These are phyloP conservation scores for Collybiopsis luxurians DNA, from an alignment of 768 basidiomycete species.

Conservation along the genomic window DNA sequence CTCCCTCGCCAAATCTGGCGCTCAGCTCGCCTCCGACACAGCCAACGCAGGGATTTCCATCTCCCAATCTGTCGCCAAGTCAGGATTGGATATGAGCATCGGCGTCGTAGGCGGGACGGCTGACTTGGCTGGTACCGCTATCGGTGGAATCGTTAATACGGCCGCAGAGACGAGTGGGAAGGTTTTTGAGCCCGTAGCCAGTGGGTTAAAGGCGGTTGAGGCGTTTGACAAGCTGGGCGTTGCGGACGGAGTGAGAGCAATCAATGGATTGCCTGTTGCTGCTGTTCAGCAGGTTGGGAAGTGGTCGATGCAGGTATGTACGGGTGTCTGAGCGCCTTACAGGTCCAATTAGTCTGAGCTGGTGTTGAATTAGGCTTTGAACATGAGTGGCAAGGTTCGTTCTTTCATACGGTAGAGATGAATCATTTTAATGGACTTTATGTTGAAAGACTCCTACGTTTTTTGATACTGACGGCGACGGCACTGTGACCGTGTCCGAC, in stretches of 20 bases:
- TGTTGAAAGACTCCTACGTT: conserved; percentile 19
- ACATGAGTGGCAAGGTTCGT: conserved; percentile 17
- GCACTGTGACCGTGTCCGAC: conserved; percentile 17
- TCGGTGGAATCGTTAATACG: conserved; percentile 16
- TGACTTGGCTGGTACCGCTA: conserved; percentile 17
- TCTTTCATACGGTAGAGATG: neutral
- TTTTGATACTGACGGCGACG: conserved; percentile 22
- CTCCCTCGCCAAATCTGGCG: conserved; percentile 9
- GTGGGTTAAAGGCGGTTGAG: conserved; percentile 19
- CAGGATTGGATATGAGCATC: conserved; percentile 21
- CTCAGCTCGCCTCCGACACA: conserved; percentile 9
- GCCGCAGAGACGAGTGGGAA: conserved; percentile 20
- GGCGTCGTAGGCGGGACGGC: conserved; percentile 30
- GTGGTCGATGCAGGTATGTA: conserved; percentile 13
- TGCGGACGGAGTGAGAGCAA: conserved; percentile 13
- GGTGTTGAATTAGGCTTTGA: conserved; percentile 8
- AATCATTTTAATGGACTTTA: too few species aligned
- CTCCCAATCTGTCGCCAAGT: conserved; percentile 15
- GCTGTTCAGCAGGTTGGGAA: conserved; percentile 18
- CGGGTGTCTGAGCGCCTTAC: too few species aligned
- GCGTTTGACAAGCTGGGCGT: conserved; percentile 15
- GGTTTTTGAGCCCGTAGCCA: conserved; percentile 20
- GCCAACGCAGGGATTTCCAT: conserved; percentile 14
- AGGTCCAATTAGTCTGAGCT: neutral
- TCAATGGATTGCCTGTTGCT: conserved; percentile 21